Percentiles rank a stretch among this genome's conserved stretches.
Conservation (phyloP, 345 rosid species). For the Nasturtium officinale region DNA sequence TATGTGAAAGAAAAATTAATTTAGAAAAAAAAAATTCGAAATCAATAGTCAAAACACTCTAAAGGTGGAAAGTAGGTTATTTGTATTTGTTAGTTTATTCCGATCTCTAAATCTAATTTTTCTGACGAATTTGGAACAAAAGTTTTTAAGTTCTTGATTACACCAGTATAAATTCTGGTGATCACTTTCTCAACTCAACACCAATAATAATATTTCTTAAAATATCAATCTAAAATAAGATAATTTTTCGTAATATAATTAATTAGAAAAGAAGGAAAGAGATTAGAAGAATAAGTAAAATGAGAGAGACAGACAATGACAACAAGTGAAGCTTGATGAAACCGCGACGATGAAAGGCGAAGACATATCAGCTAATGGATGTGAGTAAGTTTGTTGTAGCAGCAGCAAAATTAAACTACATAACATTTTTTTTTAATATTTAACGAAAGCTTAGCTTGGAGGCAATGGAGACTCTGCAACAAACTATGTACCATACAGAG, state of each 20-base stretch:
- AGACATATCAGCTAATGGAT: constrained; percentile 25
- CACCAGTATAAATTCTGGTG: background rate
- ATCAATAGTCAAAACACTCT: background rate
- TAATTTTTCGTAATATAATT: background rate
- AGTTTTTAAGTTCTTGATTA: background rate
- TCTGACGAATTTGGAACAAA: background rate
- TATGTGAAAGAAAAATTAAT: background rate
- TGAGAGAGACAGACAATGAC: background rate
- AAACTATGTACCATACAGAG: constrained; percentile 51
- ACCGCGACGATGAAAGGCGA: constrained; percentile 38
- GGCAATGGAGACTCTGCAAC: constrained; percentile 99
- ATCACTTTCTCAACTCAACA: background rate
- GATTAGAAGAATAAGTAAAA: constrained; percentile 27
- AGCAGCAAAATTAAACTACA: background rate
- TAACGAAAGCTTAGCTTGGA: constrained; percentile 77
- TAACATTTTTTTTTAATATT: background rate
- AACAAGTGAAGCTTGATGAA: constrained; percentile 29
- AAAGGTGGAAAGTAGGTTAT: background rate
- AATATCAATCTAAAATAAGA: background rate
- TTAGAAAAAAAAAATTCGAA: no score
- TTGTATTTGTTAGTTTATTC: background rate
- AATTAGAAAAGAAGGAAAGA: constrained; percentile 7
- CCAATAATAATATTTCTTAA: background rate
- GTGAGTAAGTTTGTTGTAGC: constrained; percentile 35
- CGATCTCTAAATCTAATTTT: no score